These are phyloP conservation scores for Parachaetomium inaequale DNA, from an alignment of 495 filamentous ascomycete species.

Conservation along the genomic window DNA sequence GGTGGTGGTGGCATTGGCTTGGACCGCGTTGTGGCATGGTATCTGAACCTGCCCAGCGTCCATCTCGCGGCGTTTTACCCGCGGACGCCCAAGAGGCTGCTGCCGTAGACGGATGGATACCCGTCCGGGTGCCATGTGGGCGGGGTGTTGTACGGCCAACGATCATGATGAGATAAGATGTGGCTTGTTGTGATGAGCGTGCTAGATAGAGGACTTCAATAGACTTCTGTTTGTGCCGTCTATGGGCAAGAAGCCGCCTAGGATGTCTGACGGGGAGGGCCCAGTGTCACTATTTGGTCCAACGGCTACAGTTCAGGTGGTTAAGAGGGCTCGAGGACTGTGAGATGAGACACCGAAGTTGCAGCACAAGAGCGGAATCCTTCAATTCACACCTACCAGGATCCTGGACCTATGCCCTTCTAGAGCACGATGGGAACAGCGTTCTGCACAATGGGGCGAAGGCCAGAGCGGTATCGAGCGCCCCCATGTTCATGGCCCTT, in stretches of 20 bases:
- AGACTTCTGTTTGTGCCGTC: not conserved
- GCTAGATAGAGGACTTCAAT: slow-evolving; percentile 2
- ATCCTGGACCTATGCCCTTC: too few species aligned
- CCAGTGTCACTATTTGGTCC: too few species aligned
- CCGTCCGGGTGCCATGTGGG: not conserved
- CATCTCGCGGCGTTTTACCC: slow-evolving; percentile 76
- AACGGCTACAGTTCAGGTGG: too few species aligned
- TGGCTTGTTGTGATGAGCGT: not conserved
- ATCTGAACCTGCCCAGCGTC: slow-evolving; percentile 77
- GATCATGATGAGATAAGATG: not conserved
- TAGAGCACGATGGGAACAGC: too few species aligned
- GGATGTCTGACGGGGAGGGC: too few species aligned
- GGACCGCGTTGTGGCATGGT: slow-evolving; percentile 87
- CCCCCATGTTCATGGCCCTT: too few species aligned
- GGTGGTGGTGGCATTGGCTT: slow-evolving; percentile 84
- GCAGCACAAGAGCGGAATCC: too few species aligned
- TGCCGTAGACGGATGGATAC: slow-evolving; percentile 48
- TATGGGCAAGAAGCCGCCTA: not conserved
- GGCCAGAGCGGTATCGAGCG: too few species aligned
- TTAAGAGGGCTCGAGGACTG: too few species aligned
- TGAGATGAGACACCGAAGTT: too few species aligned
- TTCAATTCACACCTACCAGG: too few species aligned
- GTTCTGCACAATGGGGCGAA: too few species aligned
- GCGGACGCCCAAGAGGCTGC: slow-evolving; percentile 77
- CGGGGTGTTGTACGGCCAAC: not conserved